Evolutionary conservation across 345 rosid genomes (phyloP), one percentile per base, ranked within the genome.

Genomic region (Nasturtium officinale): DNA sequence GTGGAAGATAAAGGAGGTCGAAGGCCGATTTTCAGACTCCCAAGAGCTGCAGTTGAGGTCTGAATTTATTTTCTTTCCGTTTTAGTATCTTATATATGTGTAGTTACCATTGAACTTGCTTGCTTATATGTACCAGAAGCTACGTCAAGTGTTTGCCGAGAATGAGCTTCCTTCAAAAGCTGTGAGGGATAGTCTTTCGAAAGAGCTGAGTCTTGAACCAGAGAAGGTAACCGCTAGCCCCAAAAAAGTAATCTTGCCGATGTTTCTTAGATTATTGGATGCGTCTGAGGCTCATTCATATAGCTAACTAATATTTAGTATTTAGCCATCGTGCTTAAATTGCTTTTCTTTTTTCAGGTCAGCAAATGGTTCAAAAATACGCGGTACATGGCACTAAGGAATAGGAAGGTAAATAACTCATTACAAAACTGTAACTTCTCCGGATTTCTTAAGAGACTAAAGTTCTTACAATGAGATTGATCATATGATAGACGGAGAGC

Each of bases 341-440:
- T 76, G 80, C 30, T 30, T 37, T 38, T 8, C 61, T 30, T 72
- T 72, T 77, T 82, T 70, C 96, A 95, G 99, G 96, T 95, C 50
- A 88, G 85, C 84, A 91, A 91, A 82, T 95, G 99, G 98, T 95
- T 95, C 83, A 91, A 90, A 87, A 95, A 95, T 79, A 82, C 98
- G 10, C 84, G 99, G 23, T 95, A 91, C 75, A 57, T 85, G 76
- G 96, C 99, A 29, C 81, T 90, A 42, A 88, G 85, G 80, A 82
- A 79, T 55, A 84, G 99, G 77, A 95, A 89, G 98, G 99, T 95
- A 64, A n/a, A 47, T 28, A 13, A 30, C 10, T 29, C 9, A 12
- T 59, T 58, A 26, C 26, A 2, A 46, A 58, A 42, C 9, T 37
- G 8, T 35, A 12, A 42, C 17, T 48, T 59, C 45, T 53, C 47